phyloP scores from a whole-genome alignment of 176 grass and related monocot species.

The Coix lacrymajobi region DNA sequence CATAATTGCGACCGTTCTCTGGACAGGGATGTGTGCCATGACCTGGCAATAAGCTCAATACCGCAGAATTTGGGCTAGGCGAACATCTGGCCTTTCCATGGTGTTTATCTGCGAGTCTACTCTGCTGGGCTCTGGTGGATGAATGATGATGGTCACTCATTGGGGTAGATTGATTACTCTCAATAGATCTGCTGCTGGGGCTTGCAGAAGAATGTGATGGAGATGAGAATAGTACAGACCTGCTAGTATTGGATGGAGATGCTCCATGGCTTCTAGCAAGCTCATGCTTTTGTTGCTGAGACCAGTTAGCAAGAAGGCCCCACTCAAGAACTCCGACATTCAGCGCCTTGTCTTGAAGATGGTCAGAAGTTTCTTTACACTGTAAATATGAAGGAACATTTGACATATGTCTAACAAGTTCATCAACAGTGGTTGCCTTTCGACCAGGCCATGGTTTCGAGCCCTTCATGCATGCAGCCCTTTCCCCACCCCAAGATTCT shows the following conservation, averaged over 20 bases:
- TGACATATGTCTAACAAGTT: conserved; percentile 92
- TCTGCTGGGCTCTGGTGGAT: conserved; percentile 29
- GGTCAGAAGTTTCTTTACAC: conserved; percentile 30
- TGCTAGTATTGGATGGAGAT: conserved; percentile 40
- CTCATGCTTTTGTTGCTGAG: conserved; percentile 50
- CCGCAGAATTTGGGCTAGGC: conserved; percentile 36
- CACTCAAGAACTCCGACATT: conserved; percentile 95
- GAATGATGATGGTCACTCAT: conserved; percentile 26
- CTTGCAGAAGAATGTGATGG: conserved; percentile 43
- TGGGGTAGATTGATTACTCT: conserved; percentile 44
- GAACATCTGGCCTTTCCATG: conserved; percentile 19
- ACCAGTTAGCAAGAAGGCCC: conserved; percentile 78
- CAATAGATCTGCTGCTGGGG: conserved; percentile 44
- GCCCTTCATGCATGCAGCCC: conserved; percentile 34
- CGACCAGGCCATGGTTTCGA: conserved; percentile 90
- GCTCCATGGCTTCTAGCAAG: conserved; percentile 25
- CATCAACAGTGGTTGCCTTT: conserved; percentile 49
- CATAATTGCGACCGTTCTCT: conserved; percentile 18
- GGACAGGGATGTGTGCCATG: conserved; percentile 26
- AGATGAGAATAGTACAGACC: conserved; percentile 44
- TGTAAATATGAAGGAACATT: conserved; percentile 90
- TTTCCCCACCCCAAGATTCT: conserved; percentile 28
- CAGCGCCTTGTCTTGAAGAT: conserved; percentile 72
- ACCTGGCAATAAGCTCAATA: conserved; percentile 34
- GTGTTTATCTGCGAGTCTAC: conserved; percentile 19